Base-by-base conservation (phyloP, 805 yeast species). In the Tetrapisispora phaffii region DNA sequence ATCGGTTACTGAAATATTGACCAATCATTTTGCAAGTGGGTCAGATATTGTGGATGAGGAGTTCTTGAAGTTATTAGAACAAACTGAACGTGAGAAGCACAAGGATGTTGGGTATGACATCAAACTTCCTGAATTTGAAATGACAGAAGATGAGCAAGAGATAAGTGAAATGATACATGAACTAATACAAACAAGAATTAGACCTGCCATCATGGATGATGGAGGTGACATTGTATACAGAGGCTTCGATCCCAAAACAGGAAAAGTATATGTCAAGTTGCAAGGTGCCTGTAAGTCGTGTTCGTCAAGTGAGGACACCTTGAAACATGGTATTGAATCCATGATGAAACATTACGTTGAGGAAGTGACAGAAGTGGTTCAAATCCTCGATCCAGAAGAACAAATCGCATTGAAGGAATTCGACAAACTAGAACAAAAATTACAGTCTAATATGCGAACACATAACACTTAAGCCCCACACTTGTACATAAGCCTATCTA, bases 121-220 rank as follows among this genome's bases (percentile, higher is more conserved):
- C 15, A 49, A 55, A 34, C 34, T 53, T 32, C 63, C 63, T 2
- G 57, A 62, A 34, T 63, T 61, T 34, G 58, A 60, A 34, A 49
- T 63, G 38, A 54, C 60, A 10, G 95, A 82, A 40, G 85, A 80
- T 41, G 88, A 83, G 47, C 72, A 75, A 44, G 97, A 90, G 65
- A 77, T 87, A 1, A 83, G 87, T 37, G 79, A 85, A 26, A 83
- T 89, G 83, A 87, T 93, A 57, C 85, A 87, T 55, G 97, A 93
- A 60, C 73, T 93, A 46, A 82, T 94, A 46, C 94, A 85, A 49
- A 93, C 98, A 1, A 79, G 97, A 60, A 89, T 93, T 42, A 80
- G 96, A 59, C 99, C 99, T 1, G 96, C 97, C 1, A 88, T 93
- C 47, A 95, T 88, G 68, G 99, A 93, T 58, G 99, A 93, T 58